Base-by-base conservation (phyloP, 768 basidiomycete species). In the Nidula microcarpa region DNA sequence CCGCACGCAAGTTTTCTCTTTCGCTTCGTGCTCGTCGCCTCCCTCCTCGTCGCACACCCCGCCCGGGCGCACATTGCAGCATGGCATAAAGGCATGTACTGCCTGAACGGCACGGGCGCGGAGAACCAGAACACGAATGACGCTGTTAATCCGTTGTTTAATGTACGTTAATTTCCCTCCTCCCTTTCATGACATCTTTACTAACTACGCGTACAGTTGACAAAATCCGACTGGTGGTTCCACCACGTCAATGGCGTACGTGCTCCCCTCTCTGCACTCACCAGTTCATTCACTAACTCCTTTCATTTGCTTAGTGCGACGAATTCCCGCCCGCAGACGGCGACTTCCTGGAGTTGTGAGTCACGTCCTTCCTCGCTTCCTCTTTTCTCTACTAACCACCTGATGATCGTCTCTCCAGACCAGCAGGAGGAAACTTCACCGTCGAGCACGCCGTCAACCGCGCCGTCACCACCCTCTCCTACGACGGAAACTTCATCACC, bases 321-420 rank as follows among this genome's bases (percentile, higher is more conserved):
- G 62, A 73, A 54, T 75, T 78, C 55, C 77, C 77, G 4, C 77
- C 77, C 1, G 68, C 61, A 4, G 59, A 64, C 16, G 75, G 73
- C 2, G 70, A 71, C 47, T 77, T 76, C 54, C 68, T 78, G 7
- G 74, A 76, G 52, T 57, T 77, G 75, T 76, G 52, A 50, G 71
- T 58, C 33, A 36, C 23, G 23, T 30, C 23, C 23, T 30, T 30
- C 23, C 23, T 30, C 23, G 23, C 23, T 30, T 30, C 23, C 23
- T 30, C 23, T 30, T 30, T 23, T 30, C 23, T 53, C 35, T 37
- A 11, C 5, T 46, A 8, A 43, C 6, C 18, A 10, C 18, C 13
- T 49, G 33, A 23, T 49, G 32, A 23, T 17, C 13, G 14, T 47
- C 37, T 43, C 18, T 43, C 6, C 43, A 77, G 76, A 6, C 76